These are phyloP conservation scores for Sporothrix protearum DNA, from an alignment of 2,329 filamentous ascomycete species.

Conservation along the genomic window DNA sequence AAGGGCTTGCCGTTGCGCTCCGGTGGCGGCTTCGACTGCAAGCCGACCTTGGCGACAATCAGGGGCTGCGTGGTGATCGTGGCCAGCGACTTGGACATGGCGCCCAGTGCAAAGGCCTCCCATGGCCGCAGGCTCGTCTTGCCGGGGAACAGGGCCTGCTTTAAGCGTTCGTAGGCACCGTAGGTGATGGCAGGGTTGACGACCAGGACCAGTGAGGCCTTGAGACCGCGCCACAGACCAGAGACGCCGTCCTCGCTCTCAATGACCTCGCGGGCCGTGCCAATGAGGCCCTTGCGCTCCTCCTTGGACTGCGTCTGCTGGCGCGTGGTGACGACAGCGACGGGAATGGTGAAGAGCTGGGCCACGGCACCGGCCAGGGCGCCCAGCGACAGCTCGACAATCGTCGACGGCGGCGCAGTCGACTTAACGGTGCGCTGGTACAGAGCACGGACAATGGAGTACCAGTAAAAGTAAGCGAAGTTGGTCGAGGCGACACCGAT, in stretches of 20 bases:
- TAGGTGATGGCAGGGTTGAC: constrained; percentile 98
- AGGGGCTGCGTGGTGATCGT: constrained; percentile 91
- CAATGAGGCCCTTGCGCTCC: constrained; percentile 81
- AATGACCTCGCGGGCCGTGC: constrained; percentile 84
- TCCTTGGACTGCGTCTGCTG: constrained; percentile 87
- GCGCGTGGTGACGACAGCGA: constrained; percentile 90
- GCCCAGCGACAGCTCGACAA: constrained; percentile 77
- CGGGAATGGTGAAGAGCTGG: constrained; percentile 93
- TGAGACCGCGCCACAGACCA: constrained; percentile 91
- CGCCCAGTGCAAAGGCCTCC: constrained; percentile 89
- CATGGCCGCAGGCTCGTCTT: constrained; percentile 71
- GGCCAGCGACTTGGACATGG: constrained; percentile 86
- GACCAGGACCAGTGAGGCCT: constrained; percentile 91
- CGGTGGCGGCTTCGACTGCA: constrained; percentile 89
- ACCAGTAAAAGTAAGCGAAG: constrained; percentile 99
- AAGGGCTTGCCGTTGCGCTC: constrained; percentile 84
- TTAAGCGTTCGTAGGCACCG: constrained; percentile 87
- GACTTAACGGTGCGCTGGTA: constrained; percentile 63
- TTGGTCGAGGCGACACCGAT: constrained; percentile 95
- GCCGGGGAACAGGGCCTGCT: constrained; percentile 71
- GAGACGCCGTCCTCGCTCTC: constrained; percentile 83
- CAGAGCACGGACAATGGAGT: constrained; percentile 77
- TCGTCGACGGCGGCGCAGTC: constrained; percentile 63
- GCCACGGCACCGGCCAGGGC: constrained; percentile 86
- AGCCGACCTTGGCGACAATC: constrained; percentile 94